Base-by-base conservation (phyloP, 345 rosid genomes). In the Aquilaria yunnanensis region DNA sequence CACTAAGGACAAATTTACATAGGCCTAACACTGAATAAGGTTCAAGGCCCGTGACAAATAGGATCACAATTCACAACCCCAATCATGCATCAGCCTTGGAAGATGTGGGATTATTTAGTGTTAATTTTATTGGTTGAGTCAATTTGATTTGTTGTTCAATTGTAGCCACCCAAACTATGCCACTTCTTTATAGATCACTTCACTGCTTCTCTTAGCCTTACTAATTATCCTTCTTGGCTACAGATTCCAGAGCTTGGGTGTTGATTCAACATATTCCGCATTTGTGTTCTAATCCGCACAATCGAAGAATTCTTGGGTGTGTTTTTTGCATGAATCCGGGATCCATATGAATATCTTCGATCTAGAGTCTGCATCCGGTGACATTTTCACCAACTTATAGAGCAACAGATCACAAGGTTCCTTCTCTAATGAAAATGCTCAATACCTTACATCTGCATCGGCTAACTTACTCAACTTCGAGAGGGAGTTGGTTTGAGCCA, bases 241-340 rank as follows among this genome's bases (percentile, higher is more conserved):
- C 60, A 85, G 69, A 67, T 85, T 88, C 96, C 96, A 81, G n/a
- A 79, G 71, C 78, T 82, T 87, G 10, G 78, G 76, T 34, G 68
- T 70, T 56, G 69, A 65, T 16, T 74, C 85, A 12, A 37, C 70
- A 29, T 65, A 77, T 10, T 78, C 80, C 51, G 69, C 74, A 60
- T 53, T 77, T 12, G 78, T 72, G 74, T 14, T 67, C 68, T 78
- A 83, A 69, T 86, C 86, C 47, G 53, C 69, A 11, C 62, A 64
- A 50, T 60, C 61, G n/a, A 46, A 59, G 50, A 62, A 64, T 60
- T 60, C 66, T 14, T 61, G 81, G 29, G 61, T 51, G 32, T 33
- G 14, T 32, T 71, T 72, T 57, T 57, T 66, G 49, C 51, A 62
- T 77, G 23, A 23, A 23, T 78, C 78, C 5, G 77, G 78, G 54